Evolutionary conservation across 179 eudicot genomes (phyloP).

Genomic region (Silene vulgaris): DNA sequence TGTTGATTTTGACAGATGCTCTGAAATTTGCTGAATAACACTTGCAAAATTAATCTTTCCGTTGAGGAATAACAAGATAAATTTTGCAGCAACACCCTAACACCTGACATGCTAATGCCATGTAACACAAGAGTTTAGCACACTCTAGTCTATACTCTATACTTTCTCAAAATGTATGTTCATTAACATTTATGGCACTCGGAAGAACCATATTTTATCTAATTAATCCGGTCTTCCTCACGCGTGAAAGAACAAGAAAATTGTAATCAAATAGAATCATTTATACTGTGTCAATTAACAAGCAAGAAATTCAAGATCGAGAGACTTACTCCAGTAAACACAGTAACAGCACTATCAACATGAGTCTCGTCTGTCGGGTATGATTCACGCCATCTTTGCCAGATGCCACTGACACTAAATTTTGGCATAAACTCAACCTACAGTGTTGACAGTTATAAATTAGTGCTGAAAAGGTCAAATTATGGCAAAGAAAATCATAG

Average conservation of each 20-base stretch:
- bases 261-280: background rate
- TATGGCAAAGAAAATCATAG: constrained; percentile 6
- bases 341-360: constrained; percentile 65
- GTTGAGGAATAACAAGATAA: constrained; percentile 6
- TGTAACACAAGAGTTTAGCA: background rate
- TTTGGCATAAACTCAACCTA: constrained; percentile 97
- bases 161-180: background rate
- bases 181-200: background rate
- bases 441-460: constrained; percentile 23
- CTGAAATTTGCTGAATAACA: background rate
- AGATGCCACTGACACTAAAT: constrained; percentile 95
- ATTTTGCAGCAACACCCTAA: background rate
- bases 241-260: background rate
- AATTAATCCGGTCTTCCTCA: background rate
- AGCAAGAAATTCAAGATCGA: background rate
- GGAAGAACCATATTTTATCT: background rate
- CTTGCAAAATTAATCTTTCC: constrained; percentile 10
- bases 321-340: constrained; percentile 84
- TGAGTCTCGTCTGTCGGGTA: constrained; percentile 65
- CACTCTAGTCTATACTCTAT: background rate
- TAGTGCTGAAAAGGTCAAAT: constrained; percentile 16
- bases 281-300: background rate
- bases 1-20: background rate
- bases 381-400: constrained; percentile 98
- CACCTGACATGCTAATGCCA: background rate